These are phyloP conservation scores for Talaromyces trachyspermus DNA, from an alignment of 495 filamentous ascomycete genomes.

Conservation along the genomic window DNA sequence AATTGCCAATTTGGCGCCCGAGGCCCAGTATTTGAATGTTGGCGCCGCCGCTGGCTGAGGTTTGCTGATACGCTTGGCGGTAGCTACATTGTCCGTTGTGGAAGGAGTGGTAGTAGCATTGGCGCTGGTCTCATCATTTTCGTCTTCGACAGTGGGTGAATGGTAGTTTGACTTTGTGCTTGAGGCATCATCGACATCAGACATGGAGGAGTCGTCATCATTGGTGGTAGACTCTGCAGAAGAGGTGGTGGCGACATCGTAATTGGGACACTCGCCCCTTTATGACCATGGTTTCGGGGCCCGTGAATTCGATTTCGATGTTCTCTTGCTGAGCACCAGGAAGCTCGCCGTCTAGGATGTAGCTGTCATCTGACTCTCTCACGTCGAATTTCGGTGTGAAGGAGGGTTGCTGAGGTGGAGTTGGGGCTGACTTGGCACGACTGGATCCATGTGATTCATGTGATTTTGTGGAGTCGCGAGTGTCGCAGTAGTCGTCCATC, in stretches of 20 bases:
- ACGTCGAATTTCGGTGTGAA: slow-evolving; percentile 80
- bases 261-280: slow-evolving; percentile 57
- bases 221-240: slow-evolving; percentile 8
- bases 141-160: slow-evolving; percentile 59
- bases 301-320: slow-evolving; percentile 77
- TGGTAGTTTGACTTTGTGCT: slow-evolving; percentile 13
- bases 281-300: slow-evolving; percentile 67
- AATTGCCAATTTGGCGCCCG: slow-evolving; percentile 71
- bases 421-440: slow-evolving; percentile 15
- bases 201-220: slow-evolving; percentile 4
- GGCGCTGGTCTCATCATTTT: slow-evolving; percentile 28
- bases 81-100: slow-evolving; percentile 11
- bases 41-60: slow-evolving; percentile 18
- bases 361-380: slow-evolving; percentile 55
- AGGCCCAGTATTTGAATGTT: slow-evolving; percentile 63
- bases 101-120: slow-evolving; percentile 7
- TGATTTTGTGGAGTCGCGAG: slow-evolving; percentile 16
- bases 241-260: slow-evolving; percentile 28
- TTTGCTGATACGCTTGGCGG: slow-evolving; percentile 23
- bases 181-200: slow-evolving; percentile 13
- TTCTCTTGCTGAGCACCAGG: slow-evolving; percentile 75
- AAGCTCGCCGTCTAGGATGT: slow-evolving; percentile 82
- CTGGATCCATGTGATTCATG: slow-evolving; percentile 9
- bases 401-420: slow-evolving; percentile 13
- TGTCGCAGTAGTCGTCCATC: slow-evolving; percentile 65